Evolutionary conservation across 139 green algal species (phyloP).

Genomic region (Coccomyxa sp.): DNA sequence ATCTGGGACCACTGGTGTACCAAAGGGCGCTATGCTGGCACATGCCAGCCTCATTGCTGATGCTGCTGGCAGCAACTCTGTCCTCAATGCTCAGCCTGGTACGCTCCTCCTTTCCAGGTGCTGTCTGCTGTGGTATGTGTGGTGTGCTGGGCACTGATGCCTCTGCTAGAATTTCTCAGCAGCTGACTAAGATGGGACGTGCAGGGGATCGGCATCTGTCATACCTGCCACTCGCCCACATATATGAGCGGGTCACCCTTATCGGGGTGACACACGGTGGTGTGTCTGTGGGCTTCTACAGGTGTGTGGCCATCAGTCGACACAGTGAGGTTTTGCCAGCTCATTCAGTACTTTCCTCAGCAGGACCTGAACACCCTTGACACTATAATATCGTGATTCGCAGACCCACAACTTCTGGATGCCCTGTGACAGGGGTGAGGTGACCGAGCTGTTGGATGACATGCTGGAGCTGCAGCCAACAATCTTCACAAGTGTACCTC

Average conservation of each 20-base stretch:
- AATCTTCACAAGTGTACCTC: slow-evolving; percentile 85
- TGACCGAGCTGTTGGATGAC: slow-evolving; percentile 82
- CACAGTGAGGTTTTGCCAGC: too few relatives aligned
- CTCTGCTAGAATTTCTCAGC: not conserved
- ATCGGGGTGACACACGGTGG: slow-evolving; percentile 54
- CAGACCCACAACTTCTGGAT: not conserved
- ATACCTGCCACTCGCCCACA: slow-evolving; percentile 93
- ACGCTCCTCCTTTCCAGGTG: not conserved
- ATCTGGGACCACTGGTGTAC: slow-evolving; percentile 81
- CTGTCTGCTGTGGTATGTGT: not conserved
- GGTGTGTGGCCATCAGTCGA: too few relatives aligned
- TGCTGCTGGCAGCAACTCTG: slow-evolving; percentile 36
- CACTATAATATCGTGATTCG: too few relatives aligned
- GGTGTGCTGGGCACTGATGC: not conserved
- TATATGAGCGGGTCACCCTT: slow-evolving; percentile 86
- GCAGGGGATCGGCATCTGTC: slow-evolving; percentile 71
- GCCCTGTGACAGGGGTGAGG: slow-evolving; percentile 64
- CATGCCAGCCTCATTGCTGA: slow-evolving; percentile 79
- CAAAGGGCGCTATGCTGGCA: slow-evolving; percentile 85
- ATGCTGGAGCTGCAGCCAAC: slow-evolving; percentile 65
- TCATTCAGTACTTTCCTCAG: too few relatives aligned
- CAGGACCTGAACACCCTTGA: too few relatives aligned
- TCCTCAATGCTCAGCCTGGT: slow-evolving; percentile 23
- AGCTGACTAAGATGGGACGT: not conserved
- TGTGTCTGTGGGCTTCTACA: slow-evolving; percentile 78